A percentile compares a stretch with the other conserved stretches of the same genome.
Conservation (phyloP, 225 moss, liverwort and hornwort genomes). For the Physcomitrellopsis africana region DNA sequence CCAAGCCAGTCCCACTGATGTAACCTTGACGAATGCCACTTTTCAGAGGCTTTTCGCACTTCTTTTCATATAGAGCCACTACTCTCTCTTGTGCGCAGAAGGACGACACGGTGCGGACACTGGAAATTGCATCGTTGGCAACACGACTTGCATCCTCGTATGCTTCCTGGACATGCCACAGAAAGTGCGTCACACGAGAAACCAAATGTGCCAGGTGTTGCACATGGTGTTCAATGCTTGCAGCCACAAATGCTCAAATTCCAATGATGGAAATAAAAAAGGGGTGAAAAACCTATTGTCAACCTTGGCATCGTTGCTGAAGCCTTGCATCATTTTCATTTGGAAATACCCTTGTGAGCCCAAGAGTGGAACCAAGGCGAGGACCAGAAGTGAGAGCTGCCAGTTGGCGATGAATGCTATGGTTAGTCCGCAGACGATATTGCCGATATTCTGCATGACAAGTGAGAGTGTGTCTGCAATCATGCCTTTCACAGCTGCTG, state of each 20-base stretch:
- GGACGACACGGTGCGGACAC: constrained; percentile 68
- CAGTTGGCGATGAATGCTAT: constrained; percentile 85
- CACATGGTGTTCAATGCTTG: neutral
- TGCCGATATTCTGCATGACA: constrained; percentile 69
- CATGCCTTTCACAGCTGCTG: constrained; percentile 77
- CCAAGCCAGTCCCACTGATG: constrained; percentile 66
- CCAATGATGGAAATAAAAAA: constrained; percentile 1
- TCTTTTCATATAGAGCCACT: constrained; percentile 43
- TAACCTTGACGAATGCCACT: constrained; percentile 62
- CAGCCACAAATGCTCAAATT: neutral
- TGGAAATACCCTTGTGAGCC: constrained; percentile 72
- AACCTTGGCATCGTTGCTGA: constrained; percentile 86
- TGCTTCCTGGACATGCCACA: constrained; percentile 41
- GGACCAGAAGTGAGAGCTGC: constrained; percentile 76
- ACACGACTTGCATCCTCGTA: constrained; percentile 70
- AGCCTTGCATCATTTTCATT: constrained; percentile 75
- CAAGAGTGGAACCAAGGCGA: constrained; percentile 80
- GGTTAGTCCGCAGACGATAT: constrained; percentile 56
- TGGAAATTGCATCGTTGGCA: constrained; percentile 69
- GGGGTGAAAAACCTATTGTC: constrained; percentile 7
- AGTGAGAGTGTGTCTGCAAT: constrained; percentile 83
- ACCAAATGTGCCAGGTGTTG: neutral
- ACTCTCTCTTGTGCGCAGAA: constrained; percentile 68
- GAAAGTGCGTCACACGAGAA: neutral
- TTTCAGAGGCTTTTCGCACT: constrained; percentile 48